These are phyloP conservation scores for Cruciata laevipes DNA, from an alignment of 257 asterid genomes.

Conservation along the genomic window DNA sequence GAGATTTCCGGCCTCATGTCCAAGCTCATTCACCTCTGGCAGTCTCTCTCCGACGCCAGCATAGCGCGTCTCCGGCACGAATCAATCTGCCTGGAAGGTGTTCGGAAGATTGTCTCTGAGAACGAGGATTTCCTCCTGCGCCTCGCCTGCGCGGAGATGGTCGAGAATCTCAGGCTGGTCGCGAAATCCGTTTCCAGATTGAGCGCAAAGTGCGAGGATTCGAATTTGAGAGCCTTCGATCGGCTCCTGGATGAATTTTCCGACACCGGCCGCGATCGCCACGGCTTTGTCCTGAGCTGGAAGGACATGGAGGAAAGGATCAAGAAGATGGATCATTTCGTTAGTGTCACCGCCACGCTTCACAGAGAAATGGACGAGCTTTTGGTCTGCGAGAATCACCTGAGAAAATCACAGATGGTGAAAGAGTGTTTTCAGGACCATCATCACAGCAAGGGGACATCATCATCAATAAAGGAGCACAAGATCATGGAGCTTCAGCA, in stretches of 20 bases:
- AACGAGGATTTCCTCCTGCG: constrained; percentile 69
- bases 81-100: constrained; percentile 64
- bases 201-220: constrained; percentile 54
- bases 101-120: constrained; percentile 77
- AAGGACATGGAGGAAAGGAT: constrained; percentile 54
- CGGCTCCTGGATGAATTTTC: constrained; percentile 56
- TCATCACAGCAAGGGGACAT: constrained; percentile 4
- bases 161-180: constrained; percentile 46
- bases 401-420: constrained; percentile 37
- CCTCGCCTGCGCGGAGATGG: constrained; percentile 78
- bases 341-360: constrained; percentile 41
- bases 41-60: constrained; percentile 55
- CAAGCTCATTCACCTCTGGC: constrained; percentile 88
- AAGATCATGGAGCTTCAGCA: constrained; percentile 55
- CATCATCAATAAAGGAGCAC: constrained; percentile 33
- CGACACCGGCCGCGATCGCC: constrained; percentile 55
- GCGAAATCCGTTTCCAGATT: constrained; percentile 55
- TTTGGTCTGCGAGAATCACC: constrained; percentile 34
- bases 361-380: constrained; percentile 76
- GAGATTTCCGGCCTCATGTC: constrained; percentile 78
- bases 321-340: constrained; percentile 57
- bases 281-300: constrained; percentile 43
- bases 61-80: constrained; percentile 51
- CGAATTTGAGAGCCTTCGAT: constrained; percentile 51
- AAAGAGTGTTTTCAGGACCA: constrained; percentile 16